Conservation (phyloP, 2,329 filamentous ascomycete species). For the Nemania sp. region DNA sequence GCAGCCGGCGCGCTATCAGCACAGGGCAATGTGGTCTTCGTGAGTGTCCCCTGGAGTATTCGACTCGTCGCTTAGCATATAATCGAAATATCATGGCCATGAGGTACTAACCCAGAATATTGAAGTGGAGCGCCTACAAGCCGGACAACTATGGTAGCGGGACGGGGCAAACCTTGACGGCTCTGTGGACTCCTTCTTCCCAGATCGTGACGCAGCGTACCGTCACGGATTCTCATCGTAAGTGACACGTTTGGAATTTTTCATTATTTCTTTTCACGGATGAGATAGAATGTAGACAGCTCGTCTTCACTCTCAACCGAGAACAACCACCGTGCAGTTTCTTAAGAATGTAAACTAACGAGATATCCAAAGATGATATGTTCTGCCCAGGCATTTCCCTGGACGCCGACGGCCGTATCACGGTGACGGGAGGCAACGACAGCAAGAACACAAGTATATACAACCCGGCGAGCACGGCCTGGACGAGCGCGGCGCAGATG, state of each 20-base stretch:
- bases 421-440: conserved; percentile 59
- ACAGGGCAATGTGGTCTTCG: conserved; percentile 34
- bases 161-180: conserved; percentile 30
- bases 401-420: conserved; percentile 52
- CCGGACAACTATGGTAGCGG: conserved; percentile 27
- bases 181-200: conserved; percentile 27
- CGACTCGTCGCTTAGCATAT: no score
- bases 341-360: conserved; percentile 31
- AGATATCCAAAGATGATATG: conserved; percentile 48
- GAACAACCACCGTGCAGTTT: no score
- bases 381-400: conserved; percentile 61
- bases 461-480: conserved; percentile 45
- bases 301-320: no score
- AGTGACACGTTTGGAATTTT: background rate
- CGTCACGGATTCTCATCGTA: conserved; percentile 46
- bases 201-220: conserved; percentile 38
- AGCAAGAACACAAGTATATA: conserved; percentile 55
- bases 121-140: conserved; percentile 34
- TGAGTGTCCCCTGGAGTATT: background rate
- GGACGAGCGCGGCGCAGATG: conserved; percentile 49
- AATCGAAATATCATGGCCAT: no score
- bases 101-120: conserved; percentile 2
- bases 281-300: no score
- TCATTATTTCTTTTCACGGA: no score
- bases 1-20: conserved; percentile 40